These are phyloP conservation scores for Endocalyx cinctus DNA, from an alignment of 2,329 filamentous ascomycete species.

Conservation along the genomic window DNA sequence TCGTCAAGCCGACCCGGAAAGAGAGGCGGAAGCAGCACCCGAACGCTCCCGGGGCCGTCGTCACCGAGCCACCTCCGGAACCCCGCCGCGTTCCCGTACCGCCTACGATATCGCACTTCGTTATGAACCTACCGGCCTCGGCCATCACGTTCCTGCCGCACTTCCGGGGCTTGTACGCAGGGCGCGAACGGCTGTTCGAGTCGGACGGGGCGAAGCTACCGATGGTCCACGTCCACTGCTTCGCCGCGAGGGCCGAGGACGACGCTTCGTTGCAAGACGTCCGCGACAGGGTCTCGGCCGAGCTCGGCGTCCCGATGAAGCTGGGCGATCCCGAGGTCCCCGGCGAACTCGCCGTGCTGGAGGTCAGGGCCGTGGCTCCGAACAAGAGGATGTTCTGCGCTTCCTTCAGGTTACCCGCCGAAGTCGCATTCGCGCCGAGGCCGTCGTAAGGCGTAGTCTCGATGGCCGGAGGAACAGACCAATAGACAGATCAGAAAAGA, in stretches of 20 bases:
- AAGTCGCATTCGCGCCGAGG: conserved; percentile 68
- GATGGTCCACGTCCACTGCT: conserved; percentile 91
- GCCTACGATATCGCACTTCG: conserved; percentile 80
- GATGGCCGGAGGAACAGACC: too few species aligned
- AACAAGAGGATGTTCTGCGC: conserved; percentile 97
- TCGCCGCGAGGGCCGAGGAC: conserved; percentile 76
- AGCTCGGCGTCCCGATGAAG: conserved; percentile 55
- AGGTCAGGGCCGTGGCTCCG: conserved; percentile 84
- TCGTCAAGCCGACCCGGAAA: conserved; percentile 49
- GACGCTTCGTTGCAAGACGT: conserved; percentile 62
- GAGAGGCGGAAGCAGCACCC: conserved; percentile 28
- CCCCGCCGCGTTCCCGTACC: conserved; percentile 54
- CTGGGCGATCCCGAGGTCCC: conserved; percentile 44
- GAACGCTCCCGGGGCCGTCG: conserved; percentile 19
- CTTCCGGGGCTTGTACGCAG: conserved; percentile 79
- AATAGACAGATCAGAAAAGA: too few species aligned
- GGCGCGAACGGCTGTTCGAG: conserved; percentile 60
- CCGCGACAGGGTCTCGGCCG: conserved; percentile 59
- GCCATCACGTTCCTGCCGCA: conserved; percentile 75
- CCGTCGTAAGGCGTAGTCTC: too few species aligned
- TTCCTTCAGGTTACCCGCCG: conserved; percentile 76
- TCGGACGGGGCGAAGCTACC: conserved; percentile 61
- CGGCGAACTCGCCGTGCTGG: conserved; percentile 52
- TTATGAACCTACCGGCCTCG: conserved; percentile 94
- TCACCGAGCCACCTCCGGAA: conserved; percentile 29